Evolutionary conservation across 2,329 filamentous ascomycete genomes (phyloP).

Genomic region (Tetracladium maxilliforme): DNA sequence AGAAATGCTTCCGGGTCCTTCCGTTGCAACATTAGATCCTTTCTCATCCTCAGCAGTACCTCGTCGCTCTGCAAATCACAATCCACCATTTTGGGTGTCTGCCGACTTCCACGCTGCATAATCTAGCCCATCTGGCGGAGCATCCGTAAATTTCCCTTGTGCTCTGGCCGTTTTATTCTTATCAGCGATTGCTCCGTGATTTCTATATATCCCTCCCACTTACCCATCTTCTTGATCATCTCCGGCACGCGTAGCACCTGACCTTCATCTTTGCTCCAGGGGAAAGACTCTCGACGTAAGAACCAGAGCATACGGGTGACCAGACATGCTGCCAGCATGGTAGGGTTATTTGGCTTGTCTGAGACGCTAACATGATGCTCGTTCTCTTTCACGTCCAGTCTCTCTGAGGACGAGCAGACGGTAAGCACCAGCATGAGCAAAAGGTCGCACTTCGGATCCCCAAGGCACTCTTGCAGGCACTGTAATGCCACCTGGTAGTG

Average conservation of each 20-base stretch:
- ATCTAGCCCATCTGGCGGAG: conserved; percentile 1
- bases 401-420: conserved; percentile 1
- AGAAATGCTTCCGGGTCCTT: conserved; percentile 1
- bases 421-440: conserved; percentile 1
- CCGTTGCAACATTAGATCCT: conserved; percentile 1
- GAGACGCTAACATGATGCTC: conserved; percentile 1
- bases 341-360: conserved; percentile 1
- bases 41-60: conserved; percentile 1
- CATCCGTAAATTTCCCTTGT: conserved; percentile 1
- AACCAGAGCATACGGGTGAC: conserved; percentile 3
- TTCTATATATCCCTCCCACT: background rate
- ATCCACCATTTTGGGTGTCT: too few species aligned
- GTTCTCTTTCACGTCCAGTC: too few species aligned
- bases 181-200: background rate
- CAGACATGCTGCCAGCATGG: conserved; percentile 1
- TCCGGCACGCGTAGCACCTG: conserved; percentile 1
- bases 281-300: conserved; percentile 1
- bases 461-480: conserved; percentile 2
- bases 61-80: conserved; percentile 1
- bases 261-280: conserved; percentile 1
- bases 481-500: conserved; percentile 1
- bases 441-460: conserved; percentile 1
- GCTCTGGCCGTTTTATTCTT: conserved; percentile 2
- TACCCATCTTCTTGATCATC: conserved; percentile 2
- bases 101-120: background rate